Evolutionary conservation across 768 basidiomycete genomes (phyloP).

Genomic region (Boletus reticulatus): DNA sequence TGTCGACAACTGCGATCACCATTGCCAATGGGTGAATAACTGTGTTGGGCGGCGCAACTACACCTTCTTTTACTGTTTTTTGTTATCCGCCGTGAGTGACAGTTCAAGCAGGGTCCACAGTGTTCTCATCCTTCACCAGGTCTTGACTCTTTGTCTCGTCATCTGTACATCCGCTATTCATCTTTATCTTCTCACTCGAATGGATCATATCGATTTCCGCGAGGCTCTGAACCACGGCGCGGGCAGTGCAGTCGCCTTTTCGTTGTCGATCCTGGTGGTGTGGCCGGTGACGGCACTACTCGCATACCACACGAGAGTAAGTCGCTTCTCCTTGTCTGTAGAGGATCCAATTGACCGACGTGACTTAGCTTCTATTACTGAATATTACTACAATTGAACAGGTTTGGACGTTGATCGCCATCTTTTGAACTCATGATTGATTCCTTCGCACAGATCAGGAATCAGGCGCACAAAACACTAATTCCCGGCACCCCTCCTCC

Average conservation of each 20-base stretch:
- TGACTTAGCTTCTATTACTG: slow-evolving; percentile 64
- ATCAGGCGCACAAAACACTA: slow-evolving; percentile 74
- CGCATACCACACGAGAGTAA: slow-evolving; percentile 81
- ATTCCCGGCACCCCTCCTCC: slow-evolving; percentile 62
- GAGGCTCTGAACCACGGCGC: slow-evolving; percentile 49
- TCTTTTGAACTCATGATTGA: slow-evolving; percentile 5
- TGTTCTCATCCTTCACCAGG: slow-evolving; percentile 39
- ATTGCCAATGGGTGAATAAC: slow-evolving; percentile 91
- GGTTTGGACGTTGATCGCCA: slow-evolving; percentile 43
- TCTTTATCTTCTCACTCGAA: slow-evolving; percentile 62
- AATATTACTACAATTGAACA: slow-evolving; percentile 98
- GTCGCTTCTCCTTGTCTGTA: slow-evolving; percentile 25
- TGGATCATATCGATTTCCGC: slow-evolving; percentile 47
- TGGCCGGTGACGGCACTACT: slow-evolving; percentile 83
- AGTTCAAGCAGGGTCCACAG: background rate
- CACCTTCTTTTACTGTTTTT: slow-evolving; percentile 83
- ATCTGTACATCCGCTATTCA: slow-evolving; percentile 85
- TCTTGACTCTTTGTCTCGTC: slow-evolving; percentile 69
- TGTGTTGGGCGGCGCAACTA: slow-evolving; percentile 96
- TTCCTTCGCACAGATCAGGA: slow-evolving; percentile 61
- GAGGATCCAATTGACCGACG: slow-evolving; percentile 1
- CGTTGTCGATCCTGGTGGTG: slow-evolving; percentile 65
- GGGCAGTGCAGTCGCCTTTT: slow-evolving; percentile 82
- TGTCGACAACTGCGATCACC: slow-evolving; percentile 93
- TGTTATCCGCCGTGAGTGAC: slow-evolving; percentile 68